Conservation (phyloP, 73 alveolate species). For the Paramecium sonneborni region DNA sequence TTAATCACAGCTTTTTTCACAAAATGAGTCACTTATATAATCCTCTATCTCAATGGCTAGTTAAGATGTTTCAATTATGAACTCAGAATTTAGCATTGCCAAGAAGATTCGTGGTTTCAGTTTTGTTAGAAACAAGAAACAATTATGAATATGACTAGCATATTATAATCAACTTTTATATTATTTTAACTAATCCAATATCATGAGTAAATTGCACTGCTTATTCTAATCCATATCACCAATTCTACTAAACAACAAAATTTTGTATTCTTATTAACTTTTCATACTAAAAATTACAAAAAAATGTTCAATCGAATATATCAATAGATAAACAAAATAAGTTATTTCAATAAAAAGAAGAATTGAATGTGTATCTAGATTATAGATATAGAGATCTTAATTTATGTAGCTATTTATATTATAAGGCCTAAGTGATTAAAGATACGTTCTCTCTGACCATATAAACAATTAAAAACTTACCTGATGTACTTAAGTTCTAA, state of each 20-base stretch:
- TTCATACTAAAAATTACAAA: not conserved
- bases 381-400: no score
- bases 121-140: not conserved
- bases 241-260: not conserved
- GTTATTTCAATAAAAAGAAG: no score
- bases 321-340: not conserved
- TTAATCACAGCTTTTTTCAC: constrained; percentile 16
- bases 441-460: no score
- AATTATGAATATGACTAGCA: not conserved
- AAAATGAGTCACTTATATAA: not conserved
- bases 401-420: no score
- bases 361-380: no score
- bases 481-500: no score
- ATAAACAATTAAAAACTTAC: no score
- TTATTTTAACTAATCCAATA: not conserved
- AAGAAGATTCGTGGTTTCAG: constrained; percentile 36
- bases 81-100: not conserved
- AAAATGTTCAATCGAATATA: not conserved
- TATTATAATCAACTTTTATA: constrained; percentile 3
- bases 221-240: not conserved
- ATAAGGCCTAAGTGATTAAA: no score
- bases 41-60: constrained; percentile 20
- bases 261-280: no score
- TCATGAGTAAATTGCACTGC: not conserved
- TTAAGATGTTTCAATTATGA: constrained; percentile 4